Evolutionary conservation across 768 basidiomycete species (phyloP).

Genomic region (Trametes sanguinea): DNA sequence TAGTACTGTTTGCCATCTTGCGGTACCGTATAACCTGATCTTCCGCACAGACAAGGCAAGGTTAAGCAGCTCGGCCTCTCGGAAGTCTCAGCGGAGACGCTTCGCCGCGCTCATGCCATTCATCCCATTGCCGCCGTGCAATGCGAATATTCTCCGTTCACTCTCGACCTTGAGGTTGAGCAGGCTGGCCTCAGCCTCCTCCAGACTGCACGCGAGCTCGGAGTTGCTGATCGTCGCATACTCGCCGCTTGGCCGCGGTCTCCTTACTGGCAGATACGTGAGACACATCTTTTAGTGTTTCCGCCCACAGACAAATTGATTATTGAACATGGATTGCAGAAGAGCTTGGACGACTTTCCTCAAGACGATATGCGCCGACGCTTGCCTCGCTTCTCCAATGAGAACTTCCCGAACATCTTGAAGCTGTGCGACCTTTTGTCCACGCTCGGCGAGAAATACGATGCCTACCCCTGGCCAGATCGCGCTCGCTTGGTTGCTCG

Average conservation of each 20-base stretch:
- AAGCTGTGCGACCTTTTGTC: constrained; percentile 37
- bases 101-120: constrained; percentile 38
- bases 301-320: not conserved
- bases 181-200: constrained; percentile 37
- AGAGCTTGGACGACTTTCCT: constrained; percentile 34
- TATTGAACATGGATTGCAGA: constrained; percentile 18
- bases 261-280: constrained; percentile 33
- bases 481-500: constrained; percentile 32
- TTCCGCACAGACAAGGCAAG: constrained; percentile 29
- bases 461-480: constrained; percentile 36
- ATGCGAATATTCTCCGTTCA: constrained; percentile 47
- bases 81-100: constrained; percentile 30
- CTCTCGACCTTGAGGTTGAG: constrained; percentile 45
- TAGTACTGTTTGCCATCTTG: not conserved
- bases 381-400: constrained; percentile 32
- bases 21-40: not conserved
- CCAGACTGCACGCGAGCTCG: constrained; percentile 44
- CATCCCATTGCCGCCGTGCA: constrained; percentile 48
- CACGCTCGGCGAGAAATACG: constrained; percentile 36
- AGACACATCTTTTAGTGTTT: not conserved
- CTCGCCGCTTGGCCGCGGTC: constrained; percentile 37
- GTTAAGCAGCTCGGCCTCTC: constrained; percentile 34
- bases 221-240: constrained; percentile 51
- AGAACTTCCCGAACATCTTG: constrained; percentile 49
- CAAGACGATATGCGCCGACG: constrained; percentile 31